Evolutionary conservation across 2,329 filamentous ascomycete genomes (phyloP), one percentile per base, ranked within the genome.

Genomic region (Pestalotiopsis sp.): DNA sequence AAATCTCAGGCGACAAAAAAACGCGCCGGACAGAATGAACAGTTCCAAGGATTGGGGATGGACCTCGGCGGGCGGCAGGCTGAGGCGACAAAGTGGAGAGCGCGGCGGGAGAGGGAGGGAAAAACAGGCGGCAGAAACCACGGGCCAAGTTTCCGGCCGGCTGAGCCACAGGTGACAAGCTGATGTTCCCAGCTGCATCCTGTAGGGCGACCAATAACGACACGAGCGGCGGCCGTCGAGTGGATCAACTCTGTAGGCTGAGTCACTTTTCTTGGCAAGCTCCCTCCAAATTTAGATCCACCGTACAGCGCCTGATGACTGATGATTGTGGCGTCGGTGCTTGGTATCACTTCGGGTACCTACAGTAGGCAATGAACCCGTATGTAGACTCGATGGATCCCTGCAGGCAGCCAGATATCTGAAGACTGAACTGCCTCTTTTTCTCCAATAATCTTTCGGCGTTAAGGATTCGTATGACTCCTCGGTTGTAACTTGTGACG

Each of bases 241-340:
- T 62, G 31, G 25, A 31, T 20, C 27, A 36, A 27, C 9, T 27
- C 57, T 25, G 27, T 9, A 36, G 31, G 31, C 31, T 36, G 31
- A 36, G 31, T 36, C 31, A 36, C 31, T 36, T 36, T 36, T 36
- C 59, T 31, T n/a, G 59, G 31, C 17, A 36, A n/a, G 31, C 31
- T 36, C 31, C 31, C n/a, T 41, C 59, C 59, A 62, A 62, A 62
- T 41, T 62, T 62, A 62, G 59, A 61, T 36, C 31, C 31, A 36
- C 31, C 7, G 27, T 27, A 31, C 17, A 52, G 20, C 20, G 17
- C 45, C 45, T 52, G 7, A n/a, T n/a, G 17, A 52, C 17, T n/a
- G 14, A 52, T 9, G 20, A 52, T 9, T 52, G 45, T 52, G 45
- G 45, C 45, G 45, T 52, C 14, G 17, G 31, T 36, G 7, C 31